Percentiles rank a stretch among this genome's conserved stretches.
phyloP scores from a whole-genome alignment of 75 land plant species.

The Picea glauca region DNA sequence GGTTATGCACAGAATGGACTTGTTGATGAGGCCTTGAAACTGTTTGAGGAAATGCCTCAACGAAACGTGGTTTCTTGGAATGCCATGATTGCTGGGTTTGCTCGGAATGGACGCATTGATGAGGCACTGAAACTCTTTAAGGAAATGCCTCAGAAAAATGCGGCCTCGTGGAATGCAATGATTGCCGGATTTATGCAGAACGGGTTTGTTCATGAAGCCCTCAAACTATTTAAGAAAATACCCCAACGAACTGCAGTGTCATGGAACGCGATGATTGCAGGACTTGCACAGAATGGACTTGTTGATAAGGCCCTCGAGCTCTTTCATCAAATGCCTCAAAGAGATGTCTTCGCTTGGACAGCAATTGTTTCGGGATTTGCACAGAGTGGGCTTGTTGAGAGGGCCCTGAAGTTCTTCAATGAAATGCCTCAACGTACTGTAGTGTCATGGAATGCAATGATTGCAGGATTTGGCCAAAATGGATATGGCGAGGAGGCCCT shows the following conservation, averaged over 20 bases:
- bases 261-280: slow-evolving; percentile 36
- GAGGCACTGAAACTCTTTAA: not conserved
- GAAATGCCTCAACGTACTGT: slow-evolving; percentile 17
- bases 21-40: not conserved
- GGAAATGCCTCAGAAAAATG: not conserved
- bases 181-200: not conserved
- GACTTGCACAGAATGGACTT: not conserved
- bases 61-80: not conserved
- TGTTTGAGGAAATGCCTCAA: slow-evolving; percentile 1
- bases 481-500: slow-evolving; percentile 14
- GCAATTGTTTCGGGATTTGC: slow-evolving; percentile 31
- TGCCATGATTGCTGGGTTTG: not conserved
- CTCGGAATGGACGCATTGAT: not conserved
- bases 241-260: slow-evolving; percentile 19
- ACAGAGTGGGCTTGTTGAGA: slow-evolving; percentile 23
- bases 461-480: slow-evolving; percentile 18
- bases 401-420: slow-evolving; percentile 17
- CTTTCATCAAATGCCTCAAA: not conserved
- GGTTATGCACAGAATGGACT: not conserved
- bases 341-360: slow-evolving; percentile 8
- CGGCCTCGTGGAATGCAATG: not conserved
- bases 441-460: slow-evolving; percentile 22
- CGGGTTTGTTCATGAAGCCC: not conserved
- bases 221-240: slow-evolving; percentile 10
- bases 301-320: not conserved